Conservation (phyloP, 305 asterid genomes). For the Petunia hybrid region DNA sequence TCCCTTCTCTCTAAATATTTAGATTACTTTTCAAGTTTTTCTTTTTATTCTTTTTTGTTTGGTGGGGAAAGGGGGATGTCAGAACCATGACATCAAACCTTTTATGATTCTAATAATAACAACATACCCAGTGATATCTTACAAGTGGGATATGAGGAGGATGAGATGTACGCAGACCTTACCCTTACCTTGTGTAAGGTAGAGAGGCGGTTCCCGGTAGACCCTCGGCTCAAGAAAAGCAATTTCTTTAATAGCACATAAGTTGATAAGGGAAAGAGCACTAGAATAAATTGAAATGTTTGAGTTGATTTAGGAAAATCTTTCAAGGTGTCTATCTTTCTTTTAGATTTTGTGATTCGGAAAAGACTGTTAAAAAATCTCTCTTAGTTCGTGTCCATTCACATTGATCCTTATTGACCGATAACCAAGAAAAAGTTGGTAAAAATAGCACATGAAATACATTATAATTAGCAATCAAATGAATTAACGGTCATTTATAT, state of each 20-base stretch:
- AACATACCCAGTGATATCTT: too few species aligned
- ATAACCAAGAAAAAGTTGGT: neutral
- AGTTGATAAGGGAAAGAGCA: neutral
- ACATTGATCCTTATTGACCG: neutral
- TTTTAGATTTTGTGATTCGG: neutral
- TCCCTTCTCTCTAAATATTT: neutral
- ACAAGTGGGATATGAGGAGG: too few species aligned
- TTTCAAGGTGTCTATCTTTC: neutral
- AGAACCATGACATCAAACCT: neutral
- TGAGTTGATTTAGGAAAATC: neutral
- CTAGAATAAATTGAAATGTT: neutral
- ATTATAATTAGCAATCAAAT: slow-evolving; percentile 9
- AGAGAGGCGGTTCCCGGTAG: too few species aligned
- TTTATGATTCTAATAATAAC: neutral
- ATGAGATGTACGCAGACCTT: too few species aligned
- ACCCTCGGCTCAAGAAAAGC: too few species aligned
- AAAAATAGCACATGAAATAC: slow-evolving; percentile 10
- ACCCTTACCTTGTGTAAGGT: too few species aligned
- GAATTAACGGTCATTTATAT: neutral
- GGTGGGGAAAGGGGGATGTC: neutral
- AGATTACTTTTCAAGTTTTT: neutral
- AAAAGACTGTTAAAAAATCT: neutral
- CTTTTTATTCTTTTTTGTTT: neutral
- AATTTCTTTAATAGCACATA: neutral
- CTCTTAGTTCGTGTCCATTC: slow-evolving; percentile 4